Base-by-base conservation (phyloP, 495 filamentous ascomycete genomes). In the Neurospora cerealis region DNA sequence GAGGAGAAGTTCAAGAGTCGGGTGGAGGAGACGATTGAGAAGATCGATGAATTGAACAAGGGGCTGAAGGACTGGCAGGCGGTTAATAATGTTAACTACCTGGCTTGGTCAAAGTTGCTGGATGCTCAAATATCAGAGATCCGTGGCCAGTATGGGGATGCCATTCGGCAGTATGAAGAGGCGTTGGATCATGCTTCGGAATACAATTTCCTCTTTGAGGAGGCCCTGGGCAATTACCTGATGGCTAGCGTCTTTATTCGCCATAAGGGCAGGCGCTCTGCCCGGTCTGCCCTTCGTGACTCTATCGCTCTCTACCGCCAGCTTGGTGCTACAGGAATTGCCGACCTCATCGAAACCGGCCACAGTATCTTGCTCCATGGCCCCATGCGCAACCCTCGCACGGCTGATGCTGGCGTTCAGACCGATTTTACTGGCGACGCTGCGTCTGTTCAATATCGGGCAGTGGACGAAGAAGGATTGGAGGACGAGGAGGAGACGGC, bases 101-200 rank as follows among this genome's bases (percentile, higher is more conserved):
- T 90, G 34, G 86, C 90, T 76, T 96, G 92, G 92, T 89, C 90
- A 4, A 87, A 89, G 73, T 80, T 93, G 32, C 83, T 97, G 5
- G 91, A 93, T 54, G 94, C 93, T 3, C 87, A 93, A 73, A 80
- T 94, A 17, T 84, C 84, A 28, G 93, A 97, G 76, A 83, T 93
- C 73, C 84, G 83, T 37, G 86, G 86, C 44, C 83, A 91, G 71
- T 88, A 92, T 75, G 89, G 88, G 5, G 81, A 81, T 8, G 87
- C 91, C 9, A 87, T 94, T 60, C 83, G 82, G 54, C 83, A 86
- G 24, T 96, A 94, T 76, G 94, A 97, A 82, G 86, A 88, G 73
- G 89, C 91, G 24, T 85, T 94, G 48, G 93, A 97, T 77, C 93
- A 96, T 80, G 91, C 91, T 54, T 88, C 94, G 73, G 85, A 94